Percentiles rank a stretch among this genome's conserved stretches.
phyloP scores from a whole-genome alignment of 805 yeast species.

The Candida hungchunana region DNA sequence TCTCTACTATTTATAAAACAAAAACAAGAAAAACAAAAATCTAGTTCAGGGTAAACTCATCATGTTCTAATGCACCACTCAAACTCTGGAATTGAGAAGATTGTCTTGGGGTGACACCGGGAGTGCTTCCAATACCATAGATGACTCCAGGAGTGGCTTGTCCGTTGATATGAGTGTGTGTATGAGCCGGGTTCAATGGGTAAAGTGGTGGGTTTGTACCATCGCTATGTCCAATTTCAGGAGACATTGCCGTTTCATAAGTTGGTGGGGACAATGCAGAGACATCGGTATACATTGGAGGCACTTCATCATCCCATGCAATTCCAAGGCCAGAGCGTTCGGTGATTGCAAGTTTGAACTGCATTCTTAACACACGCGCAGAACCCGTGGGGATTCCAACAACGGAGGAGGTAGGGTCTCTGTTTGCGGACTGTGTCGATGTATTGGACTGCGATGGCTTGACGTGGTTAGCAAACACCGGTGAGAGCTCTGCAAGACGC shows the following conservation, averaged over 20 bases:
- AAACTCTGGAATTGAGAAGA: slow-evolving; percentile 23
- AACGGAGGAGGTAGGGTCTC: slow-evolving; percentile 7
- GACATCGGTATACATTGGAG: slow-evolving; percentile 90
- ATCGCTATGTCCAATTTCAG: slow-evolving; percentile 9
- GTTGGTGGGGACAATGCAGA: slow-evolving; percentile 83
- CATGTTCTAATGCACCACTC: slow-evolving; percentile 24
- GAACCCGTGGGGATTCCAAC: slow-evolving; percentile 88
- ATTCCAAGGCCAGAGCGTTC: slow-evolving; percentile 95
- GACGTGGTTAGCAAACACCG: slow-evolving; percentile 36
- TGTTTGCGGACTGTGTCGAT: slow-evolving; percentile 22
- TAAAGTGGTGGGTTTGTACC: slow-evolving; percentile 26
- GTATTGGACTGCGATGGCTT: slow-evolving; percentile 19
- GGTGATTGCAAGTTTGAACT: slow-evolving; percentile 75
- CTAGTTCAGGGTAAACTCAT: slow-evolving; percentile 17
- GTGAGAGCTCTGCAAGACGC: slow-evolving; percentile 40
- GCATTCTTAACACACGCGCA: slow-evolving; percentile 93
- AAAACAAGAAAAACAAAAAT: too few relatives aligned
- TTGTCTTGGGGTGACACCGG: slow-evolving; percentile 29
- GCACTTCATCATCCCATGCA: slow-evolving; percentile 99
- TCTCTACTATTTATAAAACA: too few relatives aligned
- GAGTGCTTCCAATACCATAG: slow-evolving; percentile 33
- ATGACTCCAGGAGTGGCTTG: slow-evolving; percentile 9
- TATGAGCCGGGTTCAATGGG: slow-evolving; percentile 26
- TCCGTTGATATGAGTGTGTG: slow-evolving; percentile 24
- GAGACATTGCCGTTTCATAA: slow-evolving; percentile 40